Conservation (phyloP, 257 asterid species). For the Nicotiana undulata region DNA sequence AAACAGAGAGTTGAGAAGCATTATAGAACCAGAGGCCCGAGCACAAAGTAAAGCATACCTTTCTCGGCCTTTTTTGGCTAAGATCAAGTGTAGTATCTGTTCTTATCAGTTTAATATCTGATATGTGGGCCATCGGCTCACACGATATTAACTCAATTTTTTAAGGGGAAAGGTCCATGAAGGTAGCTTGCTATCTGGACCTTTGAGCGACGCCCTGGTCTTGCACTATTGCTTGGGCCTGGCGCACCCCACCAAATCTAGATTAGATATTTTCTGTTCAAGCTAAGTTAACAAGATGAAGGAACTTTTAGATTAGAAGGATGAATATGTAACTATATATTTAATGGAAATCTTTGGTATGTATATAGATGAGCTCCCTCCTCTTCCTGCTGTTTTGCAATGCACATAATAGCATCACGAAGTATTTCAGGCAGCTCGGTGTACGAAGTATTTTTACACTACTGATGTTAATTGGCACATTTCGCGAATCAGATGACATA, state of each 20-base stretch:
- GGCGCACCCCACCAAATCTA: not conserved
- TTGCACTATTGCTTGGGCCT: not conserved
- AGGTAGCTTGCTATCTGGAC: not conserved
- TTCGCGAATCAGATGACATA: too few relatives aligned
- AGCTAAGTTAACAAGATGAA: too few relatives aligned
- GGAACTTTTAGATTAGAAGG: too few relatives aligned
- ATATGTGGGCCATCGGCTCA: not conserved
- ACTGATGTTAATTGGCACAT: too few relatives aligned
- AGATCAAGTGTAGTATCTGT: slow-evolving; percentile 41
- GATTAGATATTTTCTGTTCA: too few relatives aligned
- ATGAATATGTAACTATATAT: too few relatives aligned
- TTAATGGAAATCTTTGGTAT: too few relatives aligned
- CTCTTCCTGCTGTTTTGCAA: too few relatives aligned
- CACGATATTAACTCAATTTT: slow-evolving; percentile 25
- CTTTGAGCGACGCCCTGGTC: not conserved
- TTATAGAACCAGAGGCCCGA: not conserved
- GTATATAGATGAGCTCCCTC: too few relatives aligned
- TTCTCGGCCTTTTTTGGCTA: slow-evolving; percentile 41
- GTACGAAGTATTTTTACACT: too few relatives aligned
- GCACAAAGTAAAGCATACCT: not conserved
- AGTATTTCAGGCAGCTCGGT: too few relatives aligned
- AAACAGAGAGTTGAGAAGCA: not conserved
- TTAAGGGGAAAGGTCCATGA: slow-evolving; percentile 2
- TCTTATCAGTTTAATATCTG: slow-evolving; percentile 18
- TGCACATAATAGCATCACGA: too few relatives aligned